Conservation (phyloP, 768 basidiomycete genomes). For the Pleurotus citrinopileatus region DNA sequence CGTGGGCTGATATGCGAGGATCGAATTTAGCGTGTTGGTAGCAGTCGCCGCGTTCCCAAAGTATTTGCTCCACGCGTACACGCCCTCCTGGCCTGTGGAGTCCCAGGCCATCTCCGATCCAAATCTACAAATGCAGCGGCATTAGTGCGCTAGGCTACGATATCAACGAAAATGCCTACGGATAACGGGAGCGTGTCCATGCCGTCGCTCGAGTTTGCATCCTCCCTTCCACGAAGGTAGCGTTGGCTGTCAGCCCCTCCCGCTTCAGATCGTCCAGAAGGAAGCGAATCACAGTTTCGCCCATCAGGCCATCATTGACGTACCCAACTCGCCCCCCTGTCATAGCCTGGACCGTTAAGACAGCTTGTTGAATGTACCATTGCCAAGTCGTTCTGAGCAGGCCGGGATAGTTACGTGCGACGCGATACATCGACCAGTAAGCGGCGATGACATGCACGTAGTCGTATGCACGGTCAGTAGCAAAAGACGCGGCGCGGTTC, state of each 20-base stretch:
- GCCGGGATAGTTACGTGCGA: constrained; percentile 53
- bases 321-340: constrained; percentile 44
- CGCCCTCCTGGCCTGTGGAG: constrained; percentile 56
- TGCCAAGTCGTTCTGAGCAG: constrained; percentile 49
- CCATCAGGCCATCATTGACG: constrained; percentile 49
- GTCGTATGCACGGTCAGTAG: constrained; percentile 51
- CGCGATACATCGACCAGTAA: constrained; percentile 57
- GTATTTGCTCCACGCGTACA: constrained; percentile 51
- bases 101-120: constrained; percentile 63
- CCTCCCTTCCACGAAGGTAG: constrained; percentile 40
- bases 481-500: constrained; percentile 45
- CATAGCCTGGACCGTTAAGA: constrained; percentile 44
- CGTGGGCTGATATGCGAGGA: constrained; percentile 53
- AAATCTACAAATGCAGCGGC: constrained; percentile 30
- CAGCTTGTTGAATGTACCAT: constrained; percentile 57
- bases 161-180: constrained; percentile 32
- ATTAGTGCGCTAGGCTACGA: constrained; percentile 1
- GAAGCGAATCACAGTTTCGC: constrained; percentile 48
- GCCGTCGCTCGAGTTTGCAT: constrained; percentile 41
- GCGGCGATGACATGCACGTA: constrained; percentile 46
- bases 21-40: constrained; percentile 50
- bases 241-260: constrained; percentile 48
- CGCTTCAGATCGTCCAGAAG: constrained; percentile 48
- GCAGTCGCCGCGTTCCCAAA: constrained; percentile 52
- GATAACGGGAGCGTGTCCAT: constrained; percentile 50